These are phyloP conservation scores for Ceratobasidium sp. DNA, from an alignment of 1,284 basidiomycete species.

Conservation along the genomic window DNA sequence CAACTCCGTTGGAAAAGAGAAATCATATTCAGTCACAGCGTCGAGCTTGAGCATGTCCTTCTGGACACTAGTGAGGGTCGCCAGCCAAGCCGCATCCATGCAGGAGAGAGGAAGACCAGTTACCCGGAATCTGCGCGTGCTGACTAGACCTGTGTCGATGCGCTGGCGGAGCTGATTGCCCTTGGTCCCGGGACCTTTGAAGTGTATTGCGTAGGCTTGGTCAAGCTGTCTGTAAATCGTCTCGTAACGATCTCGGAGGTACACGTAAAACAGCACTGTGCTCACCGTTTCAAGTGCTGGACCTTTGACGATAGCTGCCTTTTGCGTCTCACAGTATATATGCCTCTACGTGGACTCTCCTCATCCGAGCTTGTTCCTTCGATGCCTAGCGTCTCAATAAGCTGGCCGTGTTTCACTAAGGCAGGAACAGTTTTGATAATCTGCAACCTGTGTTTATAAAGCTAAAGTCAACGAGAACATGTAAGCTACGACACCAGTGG, in stretches of 20 bases:
- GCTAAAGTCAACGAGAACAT: neutral
- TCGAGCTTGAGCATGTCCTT: neutral
- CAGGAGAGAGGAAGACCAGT: neutral
- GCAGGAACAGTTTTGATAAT: neutral
- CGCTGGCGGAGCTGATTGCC: neutral
- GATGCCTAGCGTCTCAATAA: neutral
- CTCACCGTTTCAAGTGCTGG: neutral
- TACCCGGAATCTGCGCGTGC: neutral
- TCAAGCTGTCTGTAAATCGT: too few species aligned
- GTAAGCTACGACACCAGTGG: too few species aligned
- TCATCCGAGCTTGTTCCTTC: conserved; percentile 7
- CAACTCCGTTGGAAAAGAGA: neutral
- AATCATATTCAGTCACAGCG: neutral
- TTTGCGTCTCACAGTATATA: neutral
- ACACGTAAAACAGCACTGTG: too few species aligned
- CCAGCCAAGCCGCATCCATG: neutral
- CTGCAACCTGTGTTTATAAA: neutral
- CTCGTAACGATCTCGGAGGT: too few species aligned
- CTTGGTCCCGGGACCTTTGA: neutral
- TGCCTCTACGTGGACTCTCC: neutral
- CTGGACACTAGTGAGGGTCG: neutral
- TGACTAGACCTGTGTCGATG: neutral
- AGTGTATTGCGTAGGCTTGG: neutral
- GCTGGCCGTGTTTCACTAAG: neutral
- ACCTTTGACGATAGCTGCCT: neutral